Percentiles rank a stretch among this genome's conserved stretches.
phyloP scores from a whole-genome alignment of 2,329 filamentous ascomycete species.

The Cladosporium sp. region DNA sequence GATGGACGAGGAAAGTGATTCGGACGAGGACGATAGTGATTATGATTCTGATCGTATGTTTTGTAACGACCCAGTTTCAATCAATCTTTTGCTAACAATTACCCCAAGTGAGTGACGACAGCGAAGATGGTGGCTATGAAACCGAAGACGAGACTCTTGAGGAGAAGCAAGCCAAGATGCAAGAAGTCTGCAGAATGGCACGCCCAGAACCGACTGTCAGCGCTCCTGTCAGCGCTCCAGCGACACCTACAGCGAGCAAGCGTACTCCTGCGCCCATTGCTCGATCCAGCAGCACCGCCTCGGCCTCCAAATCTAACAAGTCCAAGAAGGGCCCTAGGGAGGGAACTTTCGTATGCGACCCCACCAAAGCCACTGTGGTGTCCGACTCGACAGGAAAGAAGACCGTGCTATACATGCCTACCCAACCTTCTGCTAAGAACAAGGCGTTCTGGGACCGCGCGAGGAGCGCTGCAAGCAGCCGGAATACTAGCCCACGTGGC shows the following conservation, averaged over 20 bases:
- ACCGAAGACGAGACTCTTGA: constrained; percentile 30
- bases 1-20: constrained; percentile 35
- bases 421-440: constrained; percentile 25
- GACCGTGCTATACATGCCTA: constrained; percentile 26
- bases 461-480: constrained; percentile 29
- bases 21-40: constrained; percentile 32
- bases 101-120: constrained; percentile 35
- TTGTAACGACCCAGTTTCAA: not conserved
- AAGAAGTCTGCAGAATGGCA: constrained; percentile 23
- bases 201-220: constrained; percentile 4
- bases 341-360: constrained; percentile 33
- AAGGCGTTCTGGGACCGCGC: constrained; percentile 36
- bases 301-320: constrained; percentile 24
- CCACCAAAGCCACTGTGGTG: constrained; percentile 26
- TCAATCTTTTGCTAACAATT: constrained; percentile 28
- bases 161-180: constrained; percentile 25
- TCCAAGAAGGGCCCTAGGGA: constrained; percentile 25
- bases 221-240: constrained; percentile 11
- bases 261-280: constrained; percentile 23
- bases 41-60: constrained; percentile 36
- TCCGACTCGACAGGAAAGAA: constrained; percentile 23
- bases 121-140: constrained; percentile 39
- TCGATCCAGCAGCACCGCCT: constrained; percentile 25
- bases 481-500: constrained; percentile 34
- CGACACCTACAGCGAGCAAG: constrained; percentile 20